Evolutionary conservation across 177 flowering plant species (phyloP).

Genomic region (Vitis hybrid): DNA sequence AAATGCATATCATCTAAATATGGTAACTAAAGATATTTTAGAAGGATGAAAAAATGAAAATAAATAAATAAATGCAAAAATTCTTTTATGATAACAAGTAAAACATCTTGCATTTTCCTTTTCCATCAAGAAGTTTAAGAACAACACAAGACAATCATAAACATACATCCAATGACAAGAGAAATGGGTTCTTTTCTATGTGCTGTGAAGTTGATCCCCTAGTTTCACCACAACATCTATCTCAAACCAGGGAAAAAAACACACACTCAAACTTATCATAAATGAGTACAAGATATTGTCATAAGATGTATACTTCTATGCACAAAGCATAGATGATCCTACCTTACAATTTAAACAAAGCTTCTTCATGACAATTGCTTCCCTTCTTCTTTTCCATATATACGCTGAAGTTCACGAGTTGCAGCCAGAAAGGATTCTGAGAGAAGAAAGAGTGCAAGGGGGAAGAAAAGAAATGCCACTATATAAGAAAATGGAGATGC

Average conservation of each 20-base stretch:
- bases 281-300: neutral
- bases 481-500: neutral
- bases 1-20: neutral
- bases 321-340: conserved; percentile 14
- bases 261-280: neutral
- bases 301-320: conserved; percentile 12
- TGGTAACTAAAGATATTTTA: neutral
- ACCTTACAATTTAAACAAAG: conserved; percentile 17
- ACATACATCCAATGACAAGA: neutral
- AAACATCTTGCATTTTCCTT: neutral
- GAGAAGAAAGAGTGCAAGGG: neutral
- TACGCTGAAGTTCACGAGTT: conserved; percentile 50
- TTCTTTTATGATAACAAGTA: neutral
- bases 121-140: neutral
- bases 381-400: conserved; percentile 43
- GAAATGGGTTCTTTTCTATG: neutral
- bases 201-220: neutral
- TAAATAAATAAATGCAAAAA: too few species aligned
- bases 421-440: conserved; percentile 48
- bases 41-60: too few species aligned
- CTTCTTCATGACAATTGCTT: conserved; percentile 18
- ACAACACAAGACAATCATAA: neutral
- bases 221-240: neutral
- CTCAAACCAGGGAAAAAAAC: neutral
- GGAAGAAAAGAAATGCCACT: neutral